Percentiles rank a stretch among this genome's conserved stretches.
phyloP scores from a whole-genome alignment of 441 rosid genomes.

The Gossypium schwendimanii region DNA sequence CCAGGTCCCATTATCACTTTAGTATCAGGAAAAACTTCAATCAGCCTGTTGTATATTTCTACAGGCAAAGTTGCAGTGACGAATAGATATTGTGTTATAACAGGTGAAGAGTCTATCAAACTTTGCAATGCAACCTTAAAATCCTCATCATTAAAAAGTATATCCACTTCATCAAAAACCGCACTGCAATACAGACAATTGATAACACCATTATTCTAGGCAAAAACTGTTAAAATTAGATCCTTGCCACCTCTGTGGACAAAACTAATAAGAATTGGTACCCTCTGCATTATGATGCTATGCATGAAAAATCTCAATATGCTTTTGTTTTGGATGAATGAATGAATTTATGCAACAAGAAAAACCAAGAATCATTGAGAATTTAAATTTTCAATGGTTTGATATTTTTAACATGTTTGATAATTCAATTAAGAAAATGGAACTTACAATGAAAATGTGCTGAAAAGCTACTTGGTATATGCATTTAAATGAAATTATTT shows the following conservation, averaged over 20 bases:
- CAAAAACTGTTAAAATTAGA: neutral
- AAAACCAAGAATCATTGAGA: neutral
- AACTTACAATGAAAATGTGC: neutral
- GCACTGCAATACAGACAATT: slow-evolving; percentile 42
- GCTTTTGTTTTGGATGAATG: neutral
- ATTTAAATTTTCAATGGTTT: neutral
- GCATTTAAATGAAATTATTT: neutral
- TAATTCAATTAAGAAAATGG: neutral
- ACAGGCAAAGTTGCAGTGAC: slow-evolving; percentile 87
- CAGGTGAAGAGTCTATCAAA: slow-evolving; percentile 64
- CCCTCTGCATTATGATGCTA: neutral
- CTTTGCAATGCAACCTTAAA: slow-evolving; percentile 67
- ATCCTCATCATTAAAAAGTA: slow-evolving; percentile 70
- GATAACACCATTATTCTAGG: slow-evolving; percentile 4
- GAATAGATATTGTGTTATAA: slow-evolving; percentile 69
- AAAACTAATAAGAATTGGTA: neutral
- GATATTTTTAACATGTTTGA: too few species aligned
- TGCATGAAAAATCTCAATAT: neutral
- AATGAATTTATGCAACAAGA: neutral
- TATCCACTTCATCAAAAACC: slow-evolving; percentile 85
- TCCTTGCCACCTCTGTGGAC: neutral
- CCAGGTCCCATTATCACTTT: slow-evolving; percentile 87
- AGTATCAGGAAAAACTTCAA: slow-evolving; percentile 76
- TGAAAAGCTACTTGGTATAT: neutral
- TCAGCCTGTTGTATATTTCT: slow-evolving; percentile 70